These are phyloP conservation scores for Colletotrichum gloeosporioides DNA, from an alignment of 2,329 filamentous ascomycete genomes.

Conservation along the genomic window DNA sequence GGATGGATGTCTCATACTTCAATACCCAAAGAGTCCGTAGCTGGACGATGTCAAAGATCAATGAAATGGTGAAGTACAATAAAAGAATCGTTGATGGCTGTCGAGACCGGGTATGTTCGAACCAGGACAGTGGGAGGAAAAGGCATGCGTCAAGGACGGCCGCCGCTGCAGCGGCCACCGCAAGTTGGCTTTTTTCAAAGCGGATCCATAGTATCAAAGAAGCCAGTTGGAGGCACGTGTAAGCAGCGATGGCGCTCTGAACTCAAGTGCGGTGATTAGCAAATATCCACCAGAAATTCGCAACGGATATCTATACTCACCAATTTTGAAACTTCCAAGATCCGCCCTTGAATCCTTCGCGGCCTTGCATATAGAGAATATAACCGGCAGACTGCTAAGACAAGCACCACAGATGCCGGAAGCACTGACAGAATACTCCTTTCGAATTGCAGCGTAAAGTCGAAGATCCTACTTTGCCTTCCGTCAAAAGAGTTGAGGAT, in stretches of 20 bases:
- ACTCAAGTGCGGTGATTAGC: neutral
- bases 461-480: neutral
- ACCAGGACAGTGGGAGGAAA: neutral
- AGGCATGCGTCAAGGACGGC: neutral
- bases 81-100: neutral
- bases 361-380: neutral
- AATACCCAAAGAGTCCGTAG: neutral
- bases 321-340: too few relatives aligned
- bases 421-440: neutral
- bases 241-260: neutral
- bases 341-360: neutral
- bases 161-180: neutral
- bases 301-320: too few relatives aligned
- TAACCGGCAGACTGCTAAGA: neutral
- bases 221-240: neutral
- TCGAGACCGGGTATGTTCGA: neutral
- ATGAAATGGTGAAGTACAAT: neutral
- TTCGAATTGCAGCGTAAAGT: neutral
- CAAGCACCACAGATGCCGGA: neutral
- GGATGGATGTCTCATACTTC: neutral
- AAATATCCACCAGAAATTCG: too few relatives aligned
- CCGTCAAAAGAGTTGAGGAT: too few relatives aligned
- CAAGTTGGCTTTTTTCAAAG: neutral
- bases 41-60: neutral
- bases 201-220: neutral